Base-by-base conservation (phyloP, 495 filamentous ascomycete species). In the Podospora conica region DNA sequence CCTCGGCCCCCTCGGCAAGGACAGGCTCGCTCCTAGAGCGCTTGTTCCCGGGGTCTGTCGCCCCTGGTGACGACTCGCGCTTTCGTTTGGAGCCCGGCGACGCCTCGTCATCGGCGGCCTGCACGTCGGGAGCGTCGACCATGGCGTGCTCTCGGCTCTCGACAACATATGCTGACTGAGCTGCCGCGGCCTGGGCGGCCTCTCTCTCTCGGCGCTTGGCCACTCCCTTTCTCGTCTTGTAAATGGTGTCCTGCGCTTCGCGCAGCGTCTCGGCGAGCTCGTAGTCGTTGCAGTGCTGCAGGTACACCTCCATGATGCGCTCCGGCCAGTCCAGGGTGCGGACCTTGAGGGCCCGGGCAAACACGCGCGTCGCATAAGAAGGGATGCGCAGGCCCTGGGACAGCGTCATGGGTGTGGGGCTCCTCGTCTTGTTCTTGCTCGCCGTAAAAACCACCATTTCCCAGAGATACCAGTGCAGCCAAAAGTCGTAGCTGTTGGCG, bases 401-500 rank as follows among this genome's bases (percentile, higher is more conserved):
- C 0, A 71, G 56, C 18, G 78, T 76, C 11, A 69, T 69, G 9
- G 81, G 81, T 6, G 80, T 81, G 0, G 80, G 80, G 61, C 80
- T 83, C 29, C 76, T 73, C n/a, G 68, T 68, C 62, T 77, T 79
- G 61, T 67, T 71, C 65, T 72, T 77, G 8, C 77, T 74, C 7
- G 82, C 71, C 4, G 74, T 53, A 58, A 81, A 82, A 18, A 79
- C 75, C 59, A 88, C 83, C 81, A 97, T 87, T 75, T 96, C 95
- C 91, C 92, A 98, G 53, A 87, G 77, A 75, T 96, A 97, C 74
- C 90, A 97, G 48, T 87, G 85, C 29, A 92, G 84, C 95, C 95
- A 98, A 71, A 97, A 97, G 70, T 96, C 91, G 70, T 91, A 91
- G 70, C 88, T 92, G 67, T 90, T 83, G 21, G 87, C 88, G 40